Evolutionary conservation across 768 basidiomycete species (phyloP).

Genomic region (Auricularia heimuer): DNA sequence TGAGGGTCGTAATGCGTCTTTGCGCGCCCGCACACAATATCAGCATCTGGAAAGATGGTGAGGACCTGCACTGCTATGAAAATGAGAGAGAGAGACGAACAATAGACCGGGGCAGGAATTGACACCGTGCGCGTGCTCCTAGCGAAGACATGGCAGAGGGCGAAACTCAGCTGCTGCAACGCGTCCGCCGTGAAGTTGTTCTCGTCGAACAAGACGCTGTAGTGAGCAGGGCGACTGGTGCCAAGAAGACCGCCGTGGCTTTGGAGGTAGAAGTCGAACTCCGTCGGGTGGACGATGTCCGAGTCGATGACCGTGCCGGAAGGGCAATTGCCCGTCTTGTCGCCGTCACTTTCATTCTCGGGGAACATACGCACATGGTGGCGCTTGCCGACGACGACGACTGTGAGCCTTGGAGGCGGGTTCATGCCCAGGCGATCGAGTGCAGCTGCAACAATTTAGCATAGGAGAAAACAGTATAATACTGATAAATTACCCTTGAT

Average conservation of each 20-base stretch:
- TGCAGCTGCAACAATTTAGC: slow-evolving; percentile 36
- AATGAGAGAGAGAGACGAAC: slow-evolving; percentile 29
- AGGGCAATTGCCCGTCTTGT: slow-evolving; percentile 61
- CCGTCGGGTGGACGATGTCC: slow-evolving; percentile 57
- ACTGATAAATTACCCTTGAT: slow-evolving; percentile 39
- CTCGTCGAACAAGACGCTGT: slow-evolving; percentile 39
- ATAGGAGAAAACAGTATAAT: slow-evolving; percentile 4
- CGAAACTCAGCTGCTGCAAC: slow-evolving; percentile 61
- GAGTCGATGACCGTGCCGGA: slow-evolving; percentile 73
- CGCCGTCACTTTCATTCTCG: slow-evolving; percentile 31
- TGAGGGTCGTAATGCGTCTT: slow-evolving; percentile 6
- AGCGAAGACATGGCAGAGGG: slow-evolving; percentile 73
- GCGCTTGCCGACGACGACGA: slow-evolving; percentile 73
- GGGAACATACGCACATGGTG: slow-evolving; percentile 62
- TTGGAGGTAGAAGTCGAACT: slow-evolving; percentile 71
- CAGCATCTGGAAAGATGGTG: neutral
- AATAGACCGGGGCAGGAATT: slow-evolving; percentile 75
- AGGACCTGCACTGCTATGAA: neutral
- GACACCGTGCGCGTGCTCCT: slow-evolving; percentile 74
- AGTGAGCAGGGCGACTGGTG: slow-evolving; percentile 60
- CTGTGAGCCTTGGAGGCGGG: slow-evolving; percentile 47
- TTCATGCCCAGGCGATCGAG: slow-evolving; percentile 48
- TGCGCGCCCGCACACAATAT: slow-evolving; percentile 6
- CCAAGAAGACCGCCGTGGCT: slow-evolving; percentile 71
- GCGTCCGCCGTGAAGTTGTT: slow-evolving; percentile 61